Conservation (phyloP, 257 asterid genomes). For the Nicotiana sylvestris region DNA sequence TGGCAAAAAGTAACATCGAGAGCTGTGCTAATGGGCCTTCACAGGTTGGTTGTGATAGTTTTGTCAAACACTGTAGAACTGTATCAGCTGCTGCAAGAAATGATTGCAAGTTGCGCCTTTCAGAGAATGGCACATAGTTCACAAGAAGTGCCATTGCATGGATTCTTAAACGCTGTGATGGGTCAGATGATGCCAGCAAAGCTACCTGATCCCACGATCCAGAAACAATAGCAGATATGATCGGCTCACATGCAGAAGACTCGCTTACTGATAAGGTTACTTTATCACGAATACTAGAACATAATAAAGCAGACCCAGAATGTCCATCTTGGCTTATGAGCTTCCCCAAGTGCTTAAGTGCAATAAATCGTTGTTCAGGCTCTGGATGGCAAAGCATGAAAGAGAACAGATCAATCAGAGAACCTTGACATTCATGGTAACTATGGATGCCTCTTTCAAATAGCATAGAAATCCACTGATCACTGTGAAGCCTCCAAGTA, state of each 20-base stretch:
- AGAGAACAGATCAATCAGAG: conserved; percentile 61
- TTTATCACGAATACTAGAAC: conserved; percentile 31
- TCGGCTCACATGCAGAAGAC: conserved; percentile 39
- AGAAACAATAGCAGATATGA: conserved; percentile 55
- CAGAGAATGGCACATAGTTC: conserved; percentile 64
- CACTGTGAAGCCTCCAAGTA: conserved; percentile 70
- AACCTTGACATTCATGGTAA: conserved; percentile 45
- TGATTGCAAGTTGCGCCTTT: conserved; percentile 57
- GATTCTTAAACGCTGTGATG: conserved; percentile 66
- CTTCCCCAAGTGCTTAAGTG: conserved; percentile 72
- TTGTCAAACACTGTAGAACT: conserved; percentile 63
- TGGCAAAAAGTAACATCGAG: conserved; percentile 75
- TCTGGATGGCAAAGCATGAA: conserved; percentile 81
- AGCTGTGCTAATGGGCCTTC: conserved; percentile 66
- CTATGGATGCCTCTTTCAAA: conserved; percentile 54
- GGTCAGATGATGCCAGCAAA: conserved; percentile 69
- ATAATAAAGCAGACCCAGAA: conserved; percentile 37
- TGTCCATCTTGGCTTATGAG: conserved; percentile 58
- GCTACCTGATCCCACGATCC: conserved; percentile 83
- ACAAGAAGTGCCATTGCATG: conserved; percentile 72
- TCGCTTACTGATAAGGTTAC: conserved; percentile 32
- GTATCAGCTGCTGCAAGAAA: conserved; percentile 82
- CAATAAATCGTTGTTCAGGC: conserved; percentile 91
- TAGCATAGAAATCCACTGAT: conserved; percentile 58
- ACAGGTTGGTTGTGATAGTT: conserved; percentile 54